Percentiles rank a stretch among this genome's conserved stretches.
These are phyloP conservation scores for Fusarium clavum DNA, from an alignment of 2,329 filamentous ascomycete species.

Conservation along the genomic window DNA sequence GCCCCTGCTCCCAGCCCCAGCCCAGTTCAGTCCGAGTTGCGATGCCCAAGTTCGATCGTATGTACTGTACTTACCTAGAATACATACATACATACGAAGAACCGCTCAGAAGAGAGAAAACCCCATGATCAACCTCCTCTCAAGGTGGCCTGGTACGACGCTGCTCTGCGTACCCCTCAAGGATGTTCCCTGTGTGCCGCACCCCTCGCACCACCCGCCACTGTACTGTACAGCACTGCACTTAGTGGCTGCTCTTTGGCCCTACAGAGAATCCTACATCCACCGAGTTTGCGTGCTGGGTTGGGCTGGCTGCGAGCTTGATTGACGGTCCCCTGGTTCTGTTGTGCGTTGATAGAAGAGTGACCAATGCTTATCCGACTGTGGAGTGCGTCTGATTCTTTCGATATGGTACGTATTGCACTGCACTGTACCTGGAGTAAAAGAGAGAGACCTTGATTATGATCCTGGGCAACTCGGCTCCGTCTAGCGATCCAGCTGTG, in stretches of 20 bases:
- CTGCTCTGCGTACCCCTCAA: slow-evolving; percentile 49
- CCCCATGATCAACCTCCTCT: slow-evolving; percentile 45
- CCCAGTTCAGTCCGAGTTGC: slow-evolving; percentile 11
- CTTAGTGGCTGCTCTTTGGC: slow-evolving; percentile 30
- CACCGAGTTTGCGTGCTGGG: slow-evolving; percentile 39
- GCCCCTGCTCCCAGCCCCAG: slow-evolving; percentile 17
- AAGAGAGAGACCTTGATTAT: slow-evolving; percentile 23
- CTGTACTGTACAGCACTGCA: slow-evolving; percentile 9
- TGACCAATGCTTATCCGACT: slow-evolving; percentile 46
- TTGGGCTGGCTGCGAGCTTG: slow-evolving; percentile 37
- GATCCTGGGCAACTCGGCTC: not conserved
- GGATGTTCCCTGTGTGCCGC: slow-evolving; percentile 32
- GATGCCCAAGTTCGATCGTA: slow-evolving; percentile 7
- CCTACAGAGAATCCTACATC: slow-evolving; percentile 41
- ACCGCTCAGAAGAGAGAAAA: slow-evolving; percentile 35
- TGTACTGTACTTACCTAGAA: not conserved
- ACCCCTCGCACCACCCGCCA: slow-evolving; percentile 46
- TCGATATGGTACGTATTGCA: slow-evolving; percentile 9
- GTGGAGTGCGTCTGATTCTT: slow-evolving; percentile 27
- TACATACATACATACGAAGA: slow-evolving; percentile 19
- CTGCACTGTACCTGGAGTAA: not conserved
- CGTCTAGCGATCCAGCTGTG: slow-evolving; percentile 6
- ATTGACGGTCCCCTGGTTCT: slow-evolving; percentile 38
- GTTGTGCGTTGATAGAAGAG: slow-evolving; percentile 45
- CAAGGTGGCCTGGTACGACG: slow-evolving; percentile 48